Evolutionary conservation across 1,284 basidiomycete species (phyloP), one percentile per base, ranked within the genome.

Genomic region (Hymenochaete sp.): DNA sequence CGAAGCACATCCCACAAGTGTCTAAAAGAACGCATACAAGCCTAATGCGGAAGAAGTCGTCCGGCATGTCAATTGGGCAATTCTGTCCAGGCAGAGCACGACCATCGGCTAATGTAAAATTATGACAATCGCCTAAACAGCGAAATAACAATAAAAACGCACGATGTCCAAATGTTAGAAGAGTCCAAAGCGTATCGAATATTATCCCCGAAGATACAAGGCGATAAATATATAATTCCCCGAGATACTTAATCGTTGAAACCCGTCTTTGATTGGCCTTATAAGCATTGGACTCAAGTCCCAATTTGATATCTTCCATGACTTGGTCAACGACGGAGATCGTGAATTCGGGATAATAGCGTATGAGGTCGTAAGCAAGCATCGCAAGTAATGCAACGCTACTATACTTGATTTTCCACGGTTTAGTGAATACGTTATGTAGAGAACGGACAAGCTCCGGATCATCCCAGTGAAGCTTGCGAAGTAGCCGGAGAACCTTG

Each of bases 1-100:
- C 93, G 62, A 98, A 98, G 65, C 93, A 98, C 71, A 91, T 87
- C n/a, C 93, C 96, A 61, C 93, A 96, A 0, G 93, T 92, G 60
- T 98, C 93, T 18, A 99, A 71, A 36, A 98, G 68, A 5, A 87
- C 85, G 58, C 96, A 98, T 37, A 95, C 79, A 45, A 99, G 72
- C 8, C 96, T 76, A 43, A 98, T 66, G 19, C 96, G 82, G 75
- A 98, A 98, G 63, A 89, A 98, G 62, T 99, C 96, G 60, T 96
- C 87, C 0, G 88, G 88, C 66, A 89, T 84, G 63, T 98, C 96
- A 44, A 96, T 70, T 1, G 79, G 67, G 52, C 79, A 84, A 4
- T 73, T 62, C 49, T 88, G 79, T 33, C 80, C 78, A 1, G 92
- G 93, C n/a, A 88, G 61, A 2, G 95, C 93, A 26, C 91, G 74